These are phyloP conservation scores for Agaricales sp. DNA, from an alignment of 1,284 basidiomycete genomes.

Conservation along the genomic window DNA sequence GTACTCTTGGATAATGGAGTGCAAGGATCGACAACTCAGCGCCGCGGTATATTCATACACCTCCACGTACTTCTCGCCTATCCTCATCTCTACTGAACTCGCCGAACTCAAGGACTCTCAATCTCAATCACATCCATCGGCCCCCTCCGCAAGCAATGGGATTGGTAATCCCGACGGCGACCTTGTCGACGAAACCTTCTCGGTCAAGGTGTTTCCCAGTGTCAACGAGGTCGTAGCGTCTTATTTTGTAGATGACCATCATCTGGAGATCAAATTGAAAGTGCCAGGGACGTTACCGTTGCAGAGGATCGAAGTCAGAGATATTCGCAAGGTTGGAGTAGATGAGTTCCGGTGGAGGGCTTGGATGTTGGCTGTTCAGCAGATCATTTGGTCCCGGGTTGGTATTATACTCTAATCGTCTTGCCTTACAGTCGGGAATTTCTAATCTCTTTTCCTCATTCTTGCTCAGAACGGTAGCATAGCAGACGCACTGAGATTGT, in stretches of 20 bases:
- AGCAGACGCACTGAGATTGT: conserved; percentile 84
- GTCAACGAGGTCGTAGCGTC: conserved; percentile 72
- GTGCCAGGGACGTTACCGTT: conserved; percentile 91
- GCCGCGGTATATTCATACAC: conserved; percentile 73
- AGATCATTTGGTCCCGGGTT: conserved; percentile 83
- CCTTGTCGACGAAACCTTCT: conserved; percentile 75
- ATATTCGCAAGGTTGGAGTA: conserved; percentile 80
- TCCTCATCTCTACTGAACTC: conserved; percentile 81
- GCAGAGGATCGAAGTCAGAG: conserved; percentile 80
- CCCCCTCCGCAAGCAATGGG: no score
- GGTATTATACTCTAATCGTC: no score
- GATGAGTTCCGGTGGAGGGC: conserved; percentile 88
- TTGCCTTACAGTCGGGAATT: no score
- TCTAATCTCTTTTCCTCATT: background rate
- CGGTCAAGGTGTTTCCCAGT: conserved; percentile 61
- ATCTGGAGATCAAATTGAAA: conserved; percentile 83
- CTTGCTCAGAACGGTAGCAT: conserved; percentile 75
- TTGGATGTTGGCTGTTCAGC: conserved; percentile 91
- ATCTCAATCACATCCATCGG: no score
- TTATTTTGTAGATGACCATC: conserved; percentile 91
- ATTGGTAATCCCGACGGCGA: conserved; percentile 39
- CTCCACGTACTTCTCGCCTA: conserved; percentile 82
- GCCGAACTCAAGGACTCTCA: conserved; percentile 59
- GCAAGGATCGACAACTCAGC: conserved; percentile 84
- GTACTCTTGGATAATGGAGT: conserved; percentile 77